Percentiles rank a stretch among this genome's conserved stretches.
phyloP scores from a whole-genome alignment of 495 filamentous ascomycete species.

The Neurospora discreta region DNA sequence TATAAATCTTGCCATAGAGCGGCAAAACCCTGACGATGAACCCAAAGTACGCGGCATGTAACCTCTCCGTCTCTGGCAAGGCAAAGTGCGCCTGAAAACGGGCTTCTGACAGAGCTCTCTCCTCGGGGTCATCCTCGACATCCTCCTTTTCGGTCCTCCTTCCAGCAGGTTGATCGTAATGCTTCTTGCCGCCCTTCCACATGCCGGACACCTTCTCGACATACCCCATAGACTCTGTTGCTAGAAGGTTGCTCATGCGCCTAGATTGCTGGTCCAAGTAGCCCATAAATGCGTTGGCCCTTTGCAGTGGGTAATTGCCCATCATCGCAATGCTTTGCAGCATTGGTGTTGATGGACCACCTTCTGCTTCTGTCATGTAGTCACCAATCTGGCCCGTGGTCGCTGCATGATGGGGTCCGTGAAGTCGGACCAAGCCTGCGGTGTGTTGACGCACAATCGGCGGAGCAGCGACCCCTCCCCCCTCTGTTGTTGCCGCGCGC shows the following conservation, averaged over 20 bases:
- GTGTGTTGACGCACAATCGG: slow-evolving; percentile 4
- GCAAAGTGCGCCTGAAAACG: slow-evolving; percentile 88
- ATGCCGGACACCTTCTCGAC: slow-evolving; percentile 95
- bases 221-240: slow-evolving; percentile 93
- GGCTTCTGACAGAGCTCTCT: slow-evolving; percentile 49
- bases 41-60: slow-evolving; percentile 87
- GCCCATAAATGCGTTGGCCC: slow-evolving; percentile 73
- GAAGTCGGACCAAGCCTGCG: slow-evolving; percentile 6
- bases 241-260: slow-evolving; percentile 74
- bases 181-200: slow-evolving; percentile 84
- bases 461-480: not conserved
- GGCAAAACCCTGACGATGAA: slow-evolving; percentile 81
- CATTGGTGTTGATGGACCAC: slow-evolving; percentile 38
- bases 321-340: slow-evolving; percentile 64
- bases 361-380: slow-evolving; percentile 17
- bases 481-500: slow-evolving; percentile 5
- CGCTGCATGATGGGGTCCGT: slow-evolving; percentile 11
- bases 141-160: slow-evolving; percentile 52
- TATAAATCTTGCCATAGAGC: slow-evolving; percentile 93
- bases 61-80: slow-evolving; percentile 66
- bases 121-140: slow-evolving; percentile 47
- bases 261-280: slow-evolving; percentile 65
- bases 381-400: slow-evolving; percentile 28
- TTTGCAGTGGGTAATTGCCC: slow-evolving; percentile 71
- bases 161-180: slow-evolving; percentile 70